Evolutionary conservation across 1,139 yeast species (phyloP).

Genomic region (Yarrowia galli): DNA sequence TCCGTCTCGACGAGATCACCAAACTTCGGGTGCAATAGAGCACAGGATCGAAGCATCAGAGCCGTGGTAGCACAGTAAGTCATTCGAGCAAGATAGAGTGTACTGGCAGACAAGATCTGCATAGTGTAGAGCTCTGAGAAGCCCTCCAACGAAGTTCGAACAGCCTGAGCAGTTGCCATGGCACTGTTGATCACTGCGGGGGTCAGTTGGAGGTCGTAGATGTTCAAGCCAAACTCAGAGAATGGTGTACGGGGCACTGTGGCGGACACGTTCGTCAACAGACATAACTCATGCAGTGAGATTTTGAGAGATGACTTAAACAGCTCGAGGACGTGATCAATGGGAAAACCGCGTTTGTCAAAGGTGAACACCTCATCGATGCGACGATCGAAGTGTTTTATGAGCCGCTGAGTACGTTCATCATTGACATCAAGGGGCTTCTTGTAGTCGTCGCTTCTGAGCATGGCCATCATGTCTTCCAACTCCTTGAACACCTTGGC

Average conservation of each 20-base stretch:
- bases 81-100: slow-evolving; percentile 67
- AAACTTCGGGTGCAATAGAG: slow-evolving; percentile 62
- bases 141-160: slow-evolving; percentile 43
- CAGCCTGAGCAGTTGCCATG: slow-evolving; percentile 44
- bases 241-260: slow-evolving; percentile 51
- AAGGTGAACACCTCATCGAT: slow-evolving; percentile 39
- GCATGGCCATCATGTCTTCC: slow-evolving; percentile 59
- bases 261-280: slow-evolving; percentile 49
- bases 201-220: slow-evolving; percentile 43
- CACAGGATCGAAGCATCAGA: slow-evolving; percentile 63
- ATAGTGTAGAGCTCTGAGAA: slow-evolving; percentile 41
- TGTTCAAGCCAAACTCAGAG: slow-evolving; percentile 50
- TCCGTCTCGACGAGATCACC: slow-evolving; percentile 56
- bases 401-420: slow-evolving; percentile 44
- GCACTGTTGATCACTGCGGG: slow-evolving; percentile 44
- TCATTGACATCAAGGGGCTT: slow-evolving; percentile 48
- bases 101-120: slow-evolving; percentile 62
- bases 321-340: slow-evolving; percentile 40
- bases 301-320: slow-evolving; percentile 71
- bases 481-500: slow-evolving; percentile 65
- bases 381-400: slow-evolving; percentile 45
- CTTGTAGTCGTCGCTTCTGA: slow-evolving; percentile 45
- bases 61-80: slow-evolving; percentile 74
- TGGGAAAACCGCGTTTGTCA: slow-evolving; percentile 39
- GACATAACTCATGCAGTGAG: slow-evolving; percentile 68